Conservation (phyloP, 106 monocot genomes). For the Allium sativum region DNA sequence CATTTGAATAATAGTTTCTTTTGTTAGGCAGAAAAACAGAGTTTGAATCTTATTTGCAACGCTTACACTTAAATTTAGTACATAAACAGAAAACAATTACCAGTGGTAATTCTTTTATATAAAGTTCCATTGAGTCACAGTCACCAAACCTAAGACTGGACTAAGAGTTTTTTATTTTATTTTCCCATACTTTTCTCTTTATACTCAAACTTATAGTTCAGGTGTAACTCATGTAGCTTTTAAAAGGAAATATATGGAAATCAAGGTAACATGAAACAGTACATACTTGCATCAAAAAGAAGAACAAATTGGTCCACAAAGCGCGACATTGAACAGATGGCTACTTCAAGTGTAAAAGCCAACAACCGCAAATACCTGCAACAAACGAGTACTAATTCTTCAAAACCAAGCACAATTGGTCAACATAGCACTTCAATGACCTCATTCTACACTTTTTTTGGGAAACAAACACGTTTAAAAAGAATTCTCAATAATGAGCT, state of each 20-base stretch:
- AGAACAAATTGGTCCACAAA: slow-evolving; percentile 78
- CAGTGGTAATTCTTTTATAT: too few species aligned
- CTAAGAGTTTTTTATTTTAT: not conserved
- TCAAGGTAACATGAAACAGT: not conserved
- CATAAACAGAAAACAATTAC: too few species aligned
- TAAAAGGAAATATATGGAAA: too few species aligned
- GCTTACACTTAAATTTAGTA: too few species aligned
- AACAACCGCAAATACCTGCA: slow-evolving; percentile 58
- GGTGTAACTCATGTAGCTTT: too few species aligned
- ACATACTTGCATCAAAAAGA: slow-evolving; percentile 87
- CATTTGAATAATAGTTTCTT: too few species aligned
- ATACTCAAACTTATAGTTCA: not conserved
- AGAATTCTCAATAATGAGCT: not conserved
- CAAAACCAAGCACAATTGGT: too few species aligned
- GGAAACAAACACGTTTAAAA: not conserved
- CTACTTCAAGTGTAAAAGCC: slow-evolving; percentile 95
- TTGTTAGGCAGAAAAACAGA: too few species aligned
- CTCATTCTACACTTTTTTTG: too few species aligned
- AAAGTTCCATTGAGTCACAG: too few species aligned
- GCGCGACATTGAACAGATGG: slow-evolving; percentile 65
- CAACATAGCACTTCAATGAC: too few species aligned
- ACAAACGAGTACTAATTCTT: not conserved
- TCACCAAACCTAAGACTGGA: not conserved
- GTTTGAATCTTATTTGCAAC: too few species aligned
- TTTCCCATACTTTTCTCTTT: not conserved